These are phyloP conservation scores for Collybia sordida DNA, from an alignment of 768 basidiomycete species.

Conservation along the genomic window DNA sequence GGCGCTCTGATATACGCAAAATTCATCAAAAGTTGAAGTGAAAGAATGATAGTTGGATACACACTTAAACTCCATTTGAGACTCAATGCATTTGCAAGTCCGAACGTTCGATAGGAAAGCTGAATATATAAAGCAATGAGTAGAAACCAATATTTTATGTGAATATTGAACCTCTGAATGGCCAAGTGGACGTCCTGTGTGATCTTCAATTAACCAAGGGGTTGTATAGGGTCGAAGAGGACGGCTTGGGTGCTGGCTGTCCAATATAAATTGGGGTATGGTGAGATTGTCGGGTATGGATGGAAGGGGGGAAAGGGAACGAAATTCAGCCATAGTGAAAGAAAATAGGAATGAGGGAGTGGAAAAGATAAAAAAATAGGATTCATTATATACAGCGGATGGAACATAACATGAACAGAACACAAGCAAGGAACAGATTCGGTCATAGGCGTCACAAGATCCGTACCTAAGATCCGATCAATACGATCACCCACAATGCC, in stretches of 20 bases:
- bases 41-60: constrained; percentile 3
- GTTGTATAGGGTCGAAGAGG: constrained; percentile 43
- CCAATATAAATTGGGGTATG: constrained; percentile 67
- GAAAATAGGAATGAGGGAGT: constrained; percentile 1
- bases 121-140: constrained; percentile 11
- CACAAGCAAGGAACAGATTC: background rate
- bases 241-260: constrained; percentile 35
- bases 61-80: constrained; percentile 49
- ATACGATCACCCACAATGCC: background rate
- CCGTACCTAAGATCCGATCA: background rate
- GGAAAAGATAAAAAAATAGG: background rate
- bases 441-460: background rate
- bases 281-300: constrained; percentile 61
- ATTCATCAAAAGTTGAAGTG: constrained; percentile 1
- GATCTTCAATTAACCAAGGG: constrained; percentile 64
- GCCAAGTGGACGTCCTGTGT: constrained; percentile 40
- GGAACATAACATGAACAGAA: background rate
- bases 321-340: constrained; percentile 32
- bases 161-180: constrained; percentile 44
- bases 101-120: constrained; percentile 43
- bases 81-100: constrained; percentile 54
- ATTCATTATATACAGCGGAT: constrained; percentile 1
- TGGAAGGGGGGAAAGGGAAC: constrained; percentile 31
- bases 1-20: constrained; percentile 31
- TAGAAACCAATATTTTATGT: background rate